Evolutionary conservation across 2,329 filamentous ascomycete genomes (phyloP).

Genomic region (Alternaria burnsii): DNA sequence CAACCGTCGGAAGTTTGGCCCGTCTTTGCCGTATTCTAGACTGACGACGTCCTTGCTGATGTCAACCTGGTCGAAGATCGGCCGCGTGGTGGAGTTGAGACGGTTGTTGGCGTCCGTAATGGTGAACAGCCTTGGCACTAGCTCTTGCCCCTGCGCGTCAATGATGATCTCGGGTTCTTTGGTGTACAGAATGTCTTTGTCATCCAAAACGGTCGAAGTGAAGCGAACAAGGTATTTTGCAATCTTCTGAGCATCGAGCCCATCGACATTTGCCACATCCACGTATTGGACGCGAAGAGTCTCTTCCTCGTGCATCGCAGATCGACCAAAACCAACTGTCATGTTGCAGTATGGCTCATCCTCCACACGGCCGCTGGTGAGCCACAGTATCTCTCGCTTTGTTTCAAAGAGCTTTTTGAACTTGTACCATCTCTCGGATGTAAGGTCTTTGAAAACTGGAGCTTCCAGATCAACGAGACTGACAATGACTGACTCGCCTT

Average conservation of each 20-base stretch:
- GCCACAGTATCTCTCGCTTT: conserved; percentile 19
- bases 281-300: conserved; percentile 5
- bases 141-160: neutral
- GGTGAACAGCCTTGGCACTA: neutral
- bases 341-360: conserved; percentile 19
- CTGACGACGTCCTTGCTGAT: neutral
- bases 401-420: conserved; percentile 5
- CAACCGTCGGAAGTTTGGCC: neutral
- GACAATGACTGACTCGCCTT: neutral
- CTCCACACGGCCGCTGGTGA: conserved; percentile 13
- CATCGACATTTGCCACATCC: neutral
- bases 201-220: neutral
- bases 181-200: neutral
- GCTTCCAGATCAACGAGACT: conserved; percentile 12
- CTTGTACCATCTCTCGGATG: neutral
- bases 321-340: conserved; percentile 16
- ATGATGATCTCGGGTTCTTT: neutral
- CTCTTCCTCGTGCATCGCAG: conserved; percentile 8
- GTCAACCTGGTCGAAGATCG: neutral
- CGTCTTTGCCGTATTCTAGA: neutral
- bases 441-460: conserved; percentile 8
- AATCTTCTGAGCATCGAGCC: neutral
- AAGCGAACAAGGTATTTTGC: neutral
- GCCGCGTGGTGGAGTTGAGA: neutral
- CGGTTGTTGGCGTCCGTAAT: neutral